Base-by-base conservation (phyloP, 2,329 filamentous ascomycete genomes). In the Chaetomiaceae sp. region DNA sequence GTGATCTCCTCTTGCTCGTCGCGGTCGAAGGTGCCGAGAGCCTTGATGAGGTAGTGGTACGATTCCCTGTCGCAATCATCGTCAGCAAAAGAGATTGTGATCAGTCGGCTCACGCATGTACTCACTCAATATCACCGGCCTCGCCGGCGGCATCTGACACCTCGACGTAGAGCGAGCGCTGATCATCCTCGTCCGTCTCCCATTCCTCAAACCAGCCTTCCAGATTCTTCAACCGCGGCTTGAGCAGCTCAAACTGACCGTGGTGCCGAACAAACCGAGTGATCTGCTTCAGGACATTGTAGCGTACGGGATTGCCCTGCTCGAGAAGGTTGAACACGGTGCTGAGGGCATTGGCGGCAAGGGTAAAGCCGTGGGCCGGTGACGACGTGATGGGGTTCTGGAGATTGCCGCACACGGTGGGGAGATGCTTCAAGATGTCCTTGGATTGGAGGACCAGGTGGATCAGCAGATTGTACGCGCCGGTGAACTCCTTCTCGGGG, bases 291-390 rank as follows among this genome's bases (percentile, higher is more conserved):
- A 99, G 89, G 55, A 99, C 90, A 68, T 96, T 87, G 73, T 87
- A 96, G 57, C 94, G 86, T 67, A 89, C 81, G 51, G 89, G 85
- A 67, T 90, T 86, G 66, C 85, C 77, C 57, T 85, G 75, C 62
- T 85, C 75, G 62, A 97, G 81, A 61, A 95, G 86, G 80, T 99
- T 99, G 85, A 97, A 99, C 67, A 99, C 84, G 64, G 91, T 96
- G 67, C 89, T 90, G 63, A 99, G 82, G 64, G 94, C 87, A 62
- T 90, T 90, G 63, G 97, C 86, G 60, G 90, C 90, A 61, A 99
- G 82, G 45, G 87, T 86, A 58, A 87, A 79, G 63, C 91, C 90
- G 75, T 96, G 91, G 63, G 86, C 77, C 49, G 90, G 88, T 46
- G 92, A 95, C 57, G 88, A 89, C 57, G 86, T 83, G 68, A 97